Evolutionary conservation across 2,329 filamentous ascomycete genomes (phyloP), one percentile per base, ranked within the genome.

Genomic region (Cercospora sp.): DNA sequence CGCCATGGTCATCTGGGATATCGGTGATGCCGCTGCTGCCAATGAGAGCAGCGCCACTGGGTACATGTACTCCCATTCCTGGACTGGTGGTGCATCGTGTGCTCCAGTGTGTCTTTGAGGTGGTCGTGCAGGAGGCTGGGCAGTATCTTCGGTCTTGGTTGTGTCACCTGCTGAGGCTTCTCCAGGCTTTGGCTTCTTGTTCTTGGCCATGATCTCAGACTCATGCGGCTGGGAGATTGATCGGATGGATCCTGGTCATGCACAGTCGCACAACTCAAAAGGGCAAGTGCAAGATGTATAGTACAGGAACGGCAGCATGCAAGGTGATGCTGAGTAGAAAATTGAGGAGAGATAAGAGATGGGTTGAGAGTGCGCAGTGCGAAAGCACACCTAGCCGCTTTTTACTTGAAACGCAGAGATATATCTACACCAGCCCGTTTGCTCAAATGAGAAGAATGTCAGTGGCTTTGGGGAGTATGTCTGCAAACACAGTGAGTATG

Each of bases 1-100:
- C 20, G 93, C 91, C 36, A 98, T 84, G 45, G 87, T 89, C 70
- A 93, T 84, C 76, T 92, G 88, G 0, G 91, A 94, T 67, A 90
- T 86, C 70, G 89, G 88, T 58, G 90, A 89, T 68, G 86, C 88
- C 51, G 89, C 77, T 55, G 89, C 91, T 9, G 87, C 84, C 57
- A 91, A 81, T 18, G 64, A 39, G 8, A 71, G 61, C 16, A 68
- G 28, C 1, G 58, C 67, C 20, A 55, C 62, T 2, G 62, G 62
- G 31, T 64, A 64, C 62, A 64, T 64, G 31, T 64, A 64, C 48
- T 64, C 62, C 62, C 62, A 58, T 57, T 64, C 62, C 23, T 64
- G 62, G 30, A 64, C 62, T 3, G 62, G 62, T 13, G 23, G 10
- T 6, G 62, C 62, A 39, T 64, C 48, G 36, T 23, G 10, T 20